Conservation (phyloP, 257 asterid genomes). For the Fraxinus americana region DNA sequence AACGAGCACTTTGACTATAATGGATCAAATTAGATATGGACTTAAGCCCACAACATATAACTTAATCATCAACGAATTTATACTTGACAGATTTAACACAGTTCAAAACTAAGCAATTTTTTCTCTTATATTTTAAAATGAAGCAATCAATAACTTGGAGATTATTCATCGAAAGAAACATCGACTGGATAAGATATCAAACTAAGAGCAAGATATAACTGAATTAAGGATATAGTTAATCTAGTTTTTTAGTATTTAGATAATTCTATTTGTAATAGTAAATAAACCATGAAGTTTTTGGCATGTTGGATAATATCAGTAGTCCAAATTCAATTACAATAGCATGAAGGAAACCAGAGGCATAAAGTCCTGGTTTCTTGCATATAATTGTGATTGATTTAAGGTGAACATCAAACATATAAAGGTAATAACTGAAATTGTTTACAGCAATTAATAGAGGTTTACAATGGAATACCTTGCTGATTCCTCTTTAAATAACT, state of each 20-base stretch:
- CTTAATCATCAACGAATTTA: background rate
- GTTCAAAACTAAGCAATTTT: background rate
- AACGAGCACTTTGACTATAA: background rate
- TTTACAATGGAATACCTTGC: conserved; percentile 64
- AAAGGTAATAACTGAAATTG: conserved; percentile 7
- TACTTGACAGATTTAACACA: too few species aligned
- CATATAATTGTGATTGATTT: background rate
- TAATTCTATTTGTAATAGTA: background rate
- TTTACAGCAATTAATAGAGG: background rate
- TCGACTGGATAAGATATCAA: background rate
- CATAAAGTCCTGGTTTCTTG: background rate
- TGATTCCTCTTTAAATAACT: conserved; percentile 88
- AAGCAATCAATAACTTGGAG: background rate
- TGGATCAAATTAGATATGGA: background rate
- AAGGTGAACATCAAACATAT: conserved; percentile 2
- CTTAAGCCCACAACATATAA: background rate
- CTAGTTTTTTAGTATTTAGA: background rate
- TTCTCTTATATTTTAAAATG: background rate
- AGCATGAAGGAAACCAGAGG: background rate
- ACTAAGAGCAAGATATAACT: background rate
- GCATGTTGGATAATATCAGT: background rate
- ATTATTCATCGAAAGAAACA: background rate
- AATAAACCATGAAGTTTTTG: background rate
- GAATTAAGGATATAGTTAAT: background rate
- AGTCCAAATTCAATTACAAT: background rate